Evolutionary conservation across 2,329 filamentous ascomycete genomes (phyloP), one percentile per base, ranked within the genome.

Genomic region (Ophiognomonia clavigignenti-juglandacearum): DNA sequence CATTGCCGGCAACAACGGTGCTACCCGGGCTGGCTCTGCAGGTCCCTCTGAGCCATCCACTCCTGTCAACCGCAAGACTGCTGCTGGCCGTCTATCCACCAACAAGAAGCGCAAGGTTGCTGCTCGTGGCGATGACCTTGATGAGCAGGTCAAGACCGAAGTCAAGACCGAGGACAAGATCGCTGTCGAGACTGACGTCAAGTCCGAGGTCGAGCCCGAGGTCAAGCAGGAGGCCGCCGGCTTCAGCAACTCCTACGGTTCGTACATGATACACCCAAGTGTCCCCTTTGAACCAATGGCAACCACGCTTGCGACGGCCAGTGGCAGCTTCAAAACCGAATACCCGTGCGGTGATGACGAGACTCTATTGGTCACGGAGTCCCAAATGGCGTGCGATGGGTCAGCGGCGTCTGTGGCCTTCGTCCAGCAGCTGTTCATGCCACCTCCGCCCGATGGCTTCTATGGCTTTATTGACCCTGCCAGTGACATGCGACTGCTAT

Each of bases 1-100:
- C 22, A 75, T 83, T 45, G 42, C 54, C 9, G 42, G 58, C 41
- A 59, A 57, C 40, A 56, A 54, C 38, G 57, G 53, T 26, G 48
- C 47, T 10, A 50, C 55, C 43, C 61, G 38, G 23, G 37, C 32
- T 38, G 36, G 24, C 45, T 43, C 51, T 39, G 43, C 45, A 34
- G 48, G 24, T 23, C 43, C 48, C 19, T 48, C 51, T 19, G 45
- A 39, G 14, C 40, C 40, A 31, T 45, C 48, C 34, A 45, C 37
- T 10, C 40, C 51, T 1, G 18, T 43, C 13, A 9, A 9, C 22
- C 39, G 47, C 27, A 55, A 54, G 39, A 47, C 44, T 34, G 32
- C 41, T 20, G 27, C 9, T 27, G 27, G 32, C 10, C 41, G 49
- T 6, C 6, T 31, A 18, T 42, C 50, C 11, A 35, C 50, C 6